Percentiles rank a stretch among this genome's conserved stretches.
These are phyloP conservation scores for Trichoderma sp. DNA, from an alignment of 2,329 filamentous ascomycete genomes.

Conservation along the genomic window DNA sequence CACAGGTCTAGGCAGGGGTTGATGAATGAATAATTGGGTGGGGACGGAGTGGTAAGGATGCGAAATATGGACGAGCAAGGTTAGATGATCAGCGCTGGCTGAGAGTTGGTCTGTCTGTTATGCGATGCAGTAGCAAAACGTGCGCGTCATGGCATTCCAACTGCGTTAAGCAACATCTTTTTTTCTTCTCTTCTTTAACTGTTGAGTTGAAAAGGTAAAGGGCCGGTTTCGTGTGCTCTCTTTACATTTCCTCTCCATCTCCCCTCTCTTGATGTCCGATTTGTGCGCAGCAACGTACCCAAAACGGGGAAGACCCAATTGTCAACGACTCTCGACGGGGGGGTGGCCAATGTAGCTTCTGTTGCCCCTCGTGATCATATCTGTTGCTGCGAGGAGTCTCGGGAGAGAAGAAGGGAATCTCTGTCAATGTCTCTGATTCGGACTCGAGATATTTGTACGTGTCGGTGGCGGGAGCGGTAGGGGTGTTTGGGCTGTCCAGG, in stretches of 20 bases:
- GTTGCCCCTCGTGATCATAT: conserved; percentile 43
- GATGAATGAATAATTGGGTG: conserved; percentile 27
- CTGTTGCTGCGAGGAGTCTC: conserved; percentile 35
- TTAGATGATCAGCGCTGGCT: conserved; percentile 14
- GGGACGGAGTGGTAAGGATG: conserved; percentile 25
- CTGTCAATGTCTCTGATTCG: conserved; percentile 31
- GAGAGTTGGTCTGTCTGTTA: conserved; percentile 10
- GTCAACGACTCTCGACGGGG: conserved; percentile 54
- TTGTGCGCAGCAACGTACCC: conserved; percentile 37
- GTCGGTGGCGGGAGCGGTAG: conserved; percentile 35
- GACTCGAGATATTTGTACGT: conserved; percentile 32
- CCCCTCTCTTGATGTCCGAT: background rate
- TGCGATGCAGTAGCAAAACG: conserved; percentile 2
- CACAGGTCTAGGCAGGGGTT: conserved; percentile 21
- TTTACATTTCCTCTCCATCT: background rate
- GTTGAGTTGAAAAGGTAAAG: background rate
- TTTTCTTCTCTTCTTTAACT: background rate
- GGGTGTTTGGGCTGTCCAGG: conserved; percentile 48
- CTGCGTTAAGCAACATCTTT: background rate
- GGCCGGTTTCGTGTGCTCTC: background rate
- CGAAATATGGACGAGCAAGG: background rate
- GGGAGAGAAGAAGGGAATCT: conserved; percentile 33
- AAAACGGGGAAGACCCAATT: conserved; percentile 40
- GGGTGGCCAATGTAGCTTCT: conserved; percentile 44
- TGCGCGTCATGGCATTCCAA: conserved; percentile 8